Evolutionary conservation across 164 flowering plant genomes (phyloP).

Genomic region (Vitis labrusca): DNA sequence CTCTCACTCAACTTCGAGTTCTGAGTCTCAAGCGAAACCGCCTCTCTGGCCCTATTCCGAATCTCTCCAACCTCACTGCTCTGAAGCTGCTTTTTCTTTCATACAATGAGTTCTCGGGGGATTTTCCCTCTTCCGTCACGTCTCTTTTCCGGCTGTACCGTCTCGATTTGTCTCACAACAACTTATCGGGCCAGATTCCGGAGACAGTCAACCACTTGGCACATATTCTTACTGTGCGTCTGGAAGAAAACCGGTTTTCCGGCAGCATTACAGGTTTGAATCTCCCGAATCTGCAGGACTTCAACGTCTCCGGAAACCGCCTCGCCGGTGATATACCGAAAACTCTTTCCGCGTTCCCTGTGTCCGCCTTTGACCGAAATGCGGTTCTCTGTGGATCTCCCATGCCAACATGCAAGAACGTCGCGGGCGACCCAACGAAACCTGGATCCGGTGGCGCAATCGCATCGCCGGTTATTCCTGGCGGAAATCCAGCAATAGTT

Average conservation of each 20-base stretch:
- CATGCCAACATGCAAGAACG: constrained; percentile 34
- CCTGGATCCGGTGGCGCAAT: constrained; percentile 47
- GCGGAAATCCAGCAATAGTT: constrained; percentile 19
- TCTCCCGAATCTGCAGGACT: constrained; percentile 55
- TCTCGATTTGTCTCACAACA: constrained; percentile 77
- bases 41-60: constrained; percentile 57
- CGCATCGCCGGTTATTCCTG: constrained; percentile 32
- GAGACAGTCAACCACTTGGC: constrained; percentile 40
- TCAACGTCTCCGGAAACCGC: constrained; percentile 70
- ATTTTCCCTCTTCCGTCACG: constrained; percentile 43
- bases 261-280: constrained; percentile 48
- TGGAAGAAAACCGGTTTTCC: constrained; percentile 61
- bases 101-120: constrained; percentile 58
- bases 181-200: constrained; percentile 64
- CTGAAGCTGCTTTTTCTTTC: constrained; percentile 73
- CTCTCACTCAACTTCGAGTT: constrained; percentile 59
- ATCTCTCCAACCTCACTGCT: constrained; percentile 56
- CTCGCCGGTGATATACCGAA: constrained; percentile 64
- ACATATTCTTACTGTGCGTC: constrained; percentile 65
- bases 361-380: constrained; percentile 51
- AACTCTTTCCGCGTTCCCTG: constrained; percentile 54
- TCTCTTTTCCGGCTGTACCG: constrained; percentile 58
- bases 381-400: constrained; percentile 68
- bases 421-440: constrained; percentile 35
- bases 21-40: constrained; percentile 59